A percentile compares a stretch with the other conserved stretches of the same genome.
These are phyloP conservation scores for Medicago ruthenica DNA, from an alignment of 306 rosid genomes.

Conservation along the genomic window DNA sequence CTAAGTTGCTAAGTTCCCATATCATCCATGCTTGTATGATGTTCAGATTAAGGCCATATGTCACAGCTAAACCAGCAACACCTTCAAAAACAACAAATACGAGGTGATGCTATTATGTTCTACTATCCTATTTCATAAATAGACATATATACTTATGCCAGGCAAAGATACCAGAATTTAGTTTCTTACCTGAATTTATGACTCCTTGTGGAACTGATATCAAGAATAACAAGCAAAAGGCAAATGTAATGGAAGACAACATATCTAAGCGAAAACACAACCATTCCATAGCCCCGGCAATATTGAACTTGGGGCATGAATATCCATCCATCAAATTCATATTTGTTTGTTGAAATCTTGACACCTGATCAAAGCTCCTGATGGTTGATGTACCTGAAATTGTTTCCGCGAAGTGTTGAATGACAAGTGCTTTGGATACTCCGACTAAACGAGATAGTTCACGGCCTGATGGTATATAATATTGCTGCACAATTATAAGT, in stretches of 20 bases:
- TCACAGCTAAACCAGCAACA: conserved; percentile 1
- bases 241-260: conserved; percentile 65
- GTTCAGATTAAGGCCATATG: conserved; percentile 1
- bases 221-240: conserved; percentile 62
- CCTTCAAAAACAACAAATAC: conserved; percentile 25
- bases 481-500: conserved; percentile 59
- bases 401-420: conserved; percentile 84
- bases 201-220: conserved; percentile 62
- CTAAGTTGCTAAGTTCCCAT: not conserved
- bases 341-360: conserved; percentile 67
- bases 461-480: conserved; percentile 71
- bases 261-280: conserved; percentile 73
- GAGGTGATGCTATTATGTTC: too few relatives aligned
- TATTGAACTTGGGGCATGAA: conserved; percentile 67
- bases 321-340: conserved; percentile 72
- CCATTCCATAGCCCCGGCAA: conserved; percentile 79
- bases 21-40: not conserved
- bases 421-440: conserved; percentile 81
- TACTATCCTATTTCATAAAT: not conserved
- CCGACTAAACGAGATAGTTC: conserved; percentile 84
- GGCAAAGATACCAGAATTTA: not conserved
- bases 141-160: not conserved
- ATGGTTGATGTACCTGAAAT: conserved; percentile 80
- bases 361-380: conserved; percentile 78
- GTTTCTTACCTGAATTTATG: conserved; percentile 62